Evolutionary conservation across 768 basidiomycete genomes (phyloP).

Genomic region (Leccinum ochraceum): DNA sequence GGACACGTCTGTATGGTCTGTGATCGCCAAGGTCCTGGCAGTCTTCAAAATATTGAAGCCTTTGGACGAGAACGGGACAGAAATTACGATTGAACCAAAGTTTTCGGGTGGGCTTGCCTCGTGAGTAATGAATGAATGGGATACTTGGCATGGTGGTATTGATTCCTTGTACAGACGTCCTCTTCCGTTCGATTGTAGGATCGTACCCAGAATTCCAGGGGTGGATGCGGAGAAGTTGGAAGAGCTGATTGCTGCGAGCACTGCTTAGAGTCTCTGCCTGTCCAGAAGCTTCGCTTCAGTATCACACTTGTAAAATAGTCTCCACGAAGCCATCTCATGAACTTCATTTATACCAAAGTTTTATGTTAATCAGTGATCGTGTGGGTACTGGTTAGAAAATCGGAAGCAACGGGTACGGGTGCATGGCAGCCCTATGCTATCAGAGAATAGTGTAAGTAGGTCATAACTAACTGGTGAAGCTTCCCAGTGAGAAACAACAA

Average conservation of each 20-base stretch:
- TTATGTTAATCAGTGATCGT: too few relatives aligned
- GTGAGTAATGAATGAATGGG: background rate
- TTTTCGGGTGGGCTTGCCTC: background rate
- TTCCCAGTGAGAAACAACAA: too few relatives aligned
- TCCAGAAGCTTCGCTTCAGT: background rate
- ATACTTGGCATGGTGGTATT: background rate
- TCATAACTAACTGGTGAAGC: too few relatives aligned
- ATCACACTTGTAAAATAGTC: too few relatives aligned
- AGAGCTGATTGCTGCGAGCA: background rate
- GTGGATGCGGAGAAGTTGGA: background rate
- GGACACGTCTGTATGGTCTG: background rate
- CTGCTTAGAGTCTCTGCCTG: background rate
- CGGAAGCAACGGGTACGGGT: too few relatives aligned
- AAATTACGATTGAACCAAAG: background rate
- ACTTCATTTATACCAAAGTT: too few relatives aligned
- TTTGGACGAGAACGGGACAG: background rate
- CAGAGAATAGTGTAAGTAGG: too few relatives aligned
- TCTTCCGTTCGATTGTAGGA: background rate
- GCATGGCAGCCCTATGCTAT: too few relatives aligned
- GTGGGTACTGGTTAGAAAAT: too few relatives aligned
- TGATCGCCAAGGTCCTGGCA: background rate
- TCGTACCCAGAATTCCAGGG: background rate
- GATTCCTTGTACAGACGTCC: background rate
- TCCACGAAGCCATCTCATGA: too few relatives aligned
- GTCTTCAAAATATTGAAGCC: background rate